Evolutionary conservation across 345 rosid species (phyloP), one percentile per base, ranked within the genome.

Genomic region (Eucalyptus sp.): DNA sequence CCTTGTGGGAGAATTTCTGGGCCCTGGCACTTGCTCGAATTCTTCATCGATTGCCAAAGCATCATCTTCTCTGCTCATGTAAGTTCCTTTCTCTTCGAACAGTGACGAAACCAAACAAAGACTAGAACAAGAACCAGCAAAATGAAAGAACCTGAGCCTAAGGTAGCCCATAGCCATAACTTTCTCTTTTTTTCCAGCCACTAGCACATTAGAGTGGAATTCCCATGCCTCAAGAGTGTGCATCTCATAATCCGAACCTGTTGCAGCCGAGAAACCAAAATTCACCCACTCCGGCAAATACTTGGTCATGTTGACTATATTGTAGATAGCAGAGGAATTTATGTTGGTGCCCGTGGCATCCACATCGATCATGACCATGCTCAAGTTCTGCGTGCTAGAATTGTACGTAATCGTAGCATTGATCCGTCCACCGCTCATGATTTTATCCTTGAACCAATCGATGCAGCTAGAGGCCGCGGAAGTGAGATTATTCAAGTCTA

Each of bases 181-280:
- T 76, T 76, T 44, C 83, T 76, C 83, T 76, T 76, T 76, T 76
- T 76, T 10, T 18, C 20, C 27, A 52, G 86, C 41, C 29, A 84
- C 71, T 84, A 29, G 71, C 20, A 89, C 25, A 31, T 79, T 88
- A 15, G 92, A 91, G 46, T 31, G 46, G 24, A 90, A 91, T 4
- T 89, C 88, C 90, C 92, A 90, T 10, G 88, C 87, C 20, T 50
- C 27, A 87, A 90, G 13, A 37, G 48, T 66, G 41, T 90, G 87
- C 7, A 88, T 16, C 88, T 88, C 89, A 6, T 5, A 60, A 11
- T 1, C 8, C 29, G 8, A 0, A 7, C 88, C 90, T 18, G 84
- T 91, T 22, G 88, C 13, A 24, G 87, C 89, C 29, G 92, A 91
- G 86, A 91, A 91, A 49, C 93, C 93, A 24, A 91, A 64, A 62